Evolutionary conservation across 768 basidiomycete species (phyloP).

Genomic region (Tulasnella sp.): DNA sequence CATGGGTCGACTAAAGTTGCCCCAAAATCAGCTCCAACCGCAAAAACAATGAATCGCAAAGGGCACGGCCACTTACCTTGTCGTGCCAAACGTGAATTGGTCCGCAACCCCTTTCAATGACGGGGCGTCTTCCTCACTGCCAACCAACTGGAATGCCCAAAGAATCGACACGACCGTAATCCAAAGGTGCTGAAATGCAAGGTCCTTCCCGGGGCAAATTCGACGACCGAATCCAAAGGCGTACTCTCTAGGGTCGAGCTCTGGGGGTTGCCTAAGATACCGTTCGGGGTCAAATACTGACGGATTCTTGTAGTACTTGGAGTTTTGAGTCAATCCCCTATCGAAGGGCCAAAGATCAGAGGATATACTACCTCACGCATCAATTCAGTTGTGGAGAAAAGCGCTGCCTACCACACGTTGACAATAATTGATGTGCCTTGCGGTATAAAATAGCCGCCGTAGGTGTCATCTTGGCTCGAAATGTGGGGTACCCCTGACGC

Average conservation of each 20-base stretch:
- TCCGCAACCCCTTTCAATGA: not conserved
- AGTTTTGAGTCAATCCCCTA: conserved; percentile 10
- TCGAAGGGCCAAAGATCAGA: not conserved
- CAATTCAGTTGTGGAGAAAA: not conserved
- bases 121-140: not conserved
- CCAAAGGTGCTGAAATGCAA: not conserved
- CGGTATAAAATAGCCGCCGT: not conserved
- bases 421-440: not conserved
- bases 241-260: not conserved
- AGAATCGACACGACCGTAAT: not conserved
- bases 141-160: not conserved
- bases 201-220: not conserved
- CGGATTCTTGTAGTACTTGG: conserved; percentile 2
- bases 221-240: conserved; percentile 7
- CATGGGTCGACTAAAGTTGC: not conserved
- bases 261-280: not conserved
- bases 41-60: not conserved
- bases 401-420: not conserved
- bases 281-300: conserved; percentile 14
- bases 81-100: not conserved
- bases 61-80: not conserved
- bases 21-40: not conserved
- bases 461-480: not conserved
- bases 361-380: not conserved
- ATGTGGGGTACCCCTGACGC: not conserved